A percentile compares a stretch with the other conserved stretches of the same genome.
Evolutionary conservation across 352 stramenopile genomes (phyloP).

Genomic region (Globisporangium radiosum): DNA sequence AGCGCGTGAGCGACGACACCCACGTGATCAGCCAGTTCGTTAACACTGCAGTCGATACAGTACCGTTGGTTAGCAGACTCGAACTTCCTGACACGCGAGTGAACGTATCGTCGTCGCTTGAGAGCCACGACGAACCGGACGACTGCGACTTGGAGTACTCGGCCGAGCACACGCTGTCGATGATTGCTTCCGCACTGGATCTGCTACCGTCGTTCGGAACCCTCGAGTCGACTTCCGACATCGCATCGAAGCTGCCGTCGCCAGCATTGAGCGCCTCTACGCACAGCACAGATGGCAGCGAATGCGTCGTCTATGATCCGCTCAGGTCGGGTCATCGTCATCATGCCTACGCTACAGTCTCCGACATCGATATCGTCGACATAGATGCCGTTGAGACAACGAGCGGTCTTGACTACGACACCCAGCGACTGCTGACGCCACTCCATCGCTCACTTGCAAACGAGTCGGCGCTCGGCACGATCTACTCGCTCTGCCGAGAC

Average conservation of each 20-base stretch:
- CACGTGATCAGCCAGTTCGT: too few relatives aligned
- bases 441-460: too few relatives aligned
- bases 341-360: not conserved
- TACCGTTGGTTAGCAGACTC: too few relatives aligned
- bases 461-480: constrained; percentile 8
- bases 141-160: constrained; percentile 28
- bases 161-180: constrained; percentile 21
- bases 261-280: not conserved
- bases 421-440: too few relatives aligned
- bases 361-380: not conserved
- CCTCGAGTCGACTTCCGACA: not conserved
- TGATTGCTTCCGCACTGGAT: constrained; percentile 31
- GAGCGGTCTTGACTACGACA: too few relatives aligned
- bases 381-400: too few relatives aligned
- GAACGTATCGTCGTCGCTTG: too few relatives aligned
- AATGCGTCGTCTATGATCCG: too few relatives aligned
- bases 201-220: constrained; percentile 22
- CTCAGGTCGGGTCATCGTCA: not conserved
- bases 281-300: not conserved
- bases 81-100: too few relatives aligned
- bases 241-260: not conserved
- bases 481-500: constrained; percentile 14
- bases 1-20: too few relatives aligned
- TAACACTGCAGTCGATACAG: too few relatives aligned
- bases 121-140: not conserved